A percentile compares a stretch with the other conserved stretches of the same genome.
phyloP scores from a whole-genome alignment of 306 rosid genomes.

The Sechiopsis laciniata region DNA sequence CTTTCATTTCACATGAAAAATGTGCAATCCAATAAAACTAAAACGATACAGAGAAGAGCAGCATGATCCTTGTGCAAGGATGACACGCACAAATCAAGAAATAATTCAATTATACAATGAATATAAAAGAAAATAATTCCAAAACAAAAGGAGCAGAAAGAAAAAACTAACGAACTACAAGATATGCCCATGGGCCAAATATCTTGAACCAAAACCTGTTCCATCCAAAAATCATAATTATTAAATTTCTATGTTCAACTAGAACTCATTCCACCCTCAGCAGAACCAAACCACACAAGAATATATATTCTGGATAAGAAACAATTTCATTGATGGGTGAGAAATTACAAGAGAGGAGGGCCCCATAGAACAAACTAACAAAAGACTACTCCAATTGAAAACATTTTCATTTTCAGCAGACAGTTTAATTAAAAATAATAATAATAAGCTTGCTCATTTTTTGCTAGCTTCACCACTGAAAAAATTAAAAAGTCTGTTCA shows the following conservation, averaged over 20 bases:
- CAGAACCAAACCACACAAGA: neutral
- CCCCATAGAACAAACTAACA: too few relatives aligned
- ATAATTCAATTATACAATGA: neutral
- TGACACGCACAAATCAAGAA: neutral
- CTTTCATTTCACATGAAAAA: slow-evolving; percentile 7
- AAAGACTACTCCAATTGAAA: too few relatives aligned
- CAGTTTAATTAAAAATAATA: too few relatives aligned
- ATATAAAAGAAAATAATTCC: neutral
- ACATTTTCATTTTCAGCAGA: too few relatives aligned
- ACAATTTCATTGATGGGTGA: too few relatives aligned
- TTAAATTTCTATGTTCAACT: neutral
- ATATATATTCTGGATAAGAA: neutral
- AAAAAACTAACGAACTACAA: neutral
- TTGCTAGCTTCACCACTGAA: neutral
- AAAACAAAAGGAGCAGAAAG: neutral
- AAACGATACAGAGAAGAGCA: neutral
- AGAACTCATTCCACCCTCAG: neutral
- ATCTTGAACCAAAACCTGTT: slow-evolving; percentile 3
- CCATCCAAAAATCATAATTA: slow-evolving; percentile 1
- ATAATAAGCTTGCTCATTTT: neutral
- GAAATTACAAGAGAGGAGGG: too few relatives aligned
- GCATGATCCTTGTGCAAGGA: neutral
- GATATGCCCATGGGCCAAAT: slow-evolving; percentile 1
- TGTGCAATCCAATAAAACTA: neutral
- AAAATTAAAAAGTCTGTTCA: neutral